Percentiles rank a stretch among this genome's conserved stretches.
Evolutionary conservation across 305 asterid species (phyloP).

Genomic region (Fraxinus albicans): DNA sequence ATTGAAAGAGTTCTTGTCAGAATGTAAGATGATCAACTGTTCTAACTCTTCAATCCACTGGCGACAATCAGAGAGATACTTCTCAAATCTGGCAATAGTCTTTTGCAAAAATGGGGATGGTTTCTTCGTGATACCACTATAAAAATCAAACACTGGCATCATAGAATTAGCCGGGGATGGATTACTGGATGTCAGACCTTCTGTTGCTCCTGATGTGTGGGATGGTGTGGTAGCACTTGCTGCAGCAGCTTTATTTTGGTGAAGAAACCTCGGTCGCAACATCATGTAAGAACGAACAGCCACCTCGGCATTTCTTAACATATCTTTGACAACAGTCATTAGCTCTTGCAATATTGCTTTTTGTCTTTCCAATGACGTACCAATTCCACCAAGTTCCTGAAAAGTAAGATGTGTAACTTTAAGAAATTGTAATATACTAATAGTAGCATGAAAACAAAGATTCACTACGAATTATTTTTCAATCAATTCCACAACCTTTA

Average conservation of each 20-base stretch:
- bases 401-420: conserved; percentile 5
- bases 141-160: conserved; percentile 74
- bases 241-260: conserved; percentile 53
- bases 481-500: background rate
- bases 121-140: conserved; percentile 83
- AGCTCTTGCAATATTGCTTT: conserved; percentile 78
- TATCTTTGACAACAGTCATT: conserved; percentile 72
- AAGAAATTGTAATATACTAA: background rate
- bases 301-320: conserved; percentile 82
- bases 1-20: conserved; percentile 57
- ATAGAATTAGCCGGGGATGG: conserved; percentile 60
- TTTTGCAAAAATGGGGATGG: conserved; percentile 89
- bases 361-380: conserved; percentile 79
- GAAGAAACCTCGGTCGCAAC: conserved; percentile 79
- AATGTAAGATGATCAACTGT: conserved; percentile 69
- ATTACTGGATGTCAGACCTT: conserved; percentile 48
- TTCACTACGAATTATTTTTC: background rate
- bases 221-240: conserved; percentile 51
- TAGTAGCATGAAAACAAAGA: background rate
- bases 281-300: conserved; percentile 97
- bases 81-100: conserved; percentile 89
- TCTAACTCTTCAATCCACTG: conserved; percentile 96
- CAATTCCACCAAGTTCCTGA: conserved; percentile 92
- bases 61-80: conserved; percentile 71
- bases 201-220: conserved; percentile 61